A percentile compares a stretch with the other conserved stretches of the same genome.
These are phyloP conservation scores for Psilocybe sp. DNA, from an alignment of 768 basidiomycete genomes.

Conservation along the genomic window DNA sequence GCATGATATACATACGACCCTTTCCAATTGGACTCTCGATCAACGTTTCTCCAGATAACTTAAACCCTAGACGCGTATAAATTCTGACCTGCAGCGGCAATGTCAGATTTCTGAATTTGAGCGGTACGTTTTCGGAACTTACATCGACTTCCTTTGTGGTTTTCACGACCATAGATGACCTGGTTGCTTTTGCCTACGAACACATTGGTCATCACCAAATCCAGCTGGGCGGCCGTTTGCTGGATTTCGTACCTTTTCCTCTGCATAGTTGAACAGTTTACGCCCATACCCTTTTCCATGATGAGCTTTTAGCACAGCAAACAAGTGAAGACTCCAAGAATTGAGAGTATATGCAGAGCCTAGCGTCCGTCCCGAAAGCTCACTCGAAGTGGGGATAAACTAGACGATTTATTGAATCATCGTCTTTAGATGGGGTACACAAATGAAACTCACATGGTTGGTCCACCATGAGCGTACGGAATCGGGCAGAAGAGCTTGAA, in stretches of 20 bases:
- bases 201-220: neutral
- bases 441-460: too few relatives aligned
- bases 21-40: neutral
- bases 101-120: too few relatives aligned
- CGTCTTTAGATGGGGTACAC: too few relatives aligned
- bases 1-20: neutral
- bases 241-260: neutral
- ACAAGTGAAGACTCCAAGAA: neutral
- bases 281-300: neutral
- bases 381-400: too few relatives aligned
- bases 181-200: neutral
- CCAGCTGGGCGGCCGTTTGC: too few relatives aligned
- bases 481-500: too few relatives aligned
- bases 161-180: neutral
- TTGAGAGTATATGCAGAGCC: neutral
- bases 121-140: neutral
- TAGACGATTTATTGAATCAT: neutral
- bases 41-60: neutral
- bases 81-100: neutral
- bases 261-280: neutral
- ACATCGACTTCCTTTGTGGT: neutral
- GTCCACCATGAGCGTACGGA: too few relatives aligned
- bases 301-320: neutral
- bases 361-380: too few relatives aligned
- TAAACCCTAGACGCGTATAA: neutral